Evolutionary conservation across 2,329 filamentous ascomycete species (phyloP), one percentile per base, ranked within the genome.

Genomic region (Dactylellina sp.): DNA sequence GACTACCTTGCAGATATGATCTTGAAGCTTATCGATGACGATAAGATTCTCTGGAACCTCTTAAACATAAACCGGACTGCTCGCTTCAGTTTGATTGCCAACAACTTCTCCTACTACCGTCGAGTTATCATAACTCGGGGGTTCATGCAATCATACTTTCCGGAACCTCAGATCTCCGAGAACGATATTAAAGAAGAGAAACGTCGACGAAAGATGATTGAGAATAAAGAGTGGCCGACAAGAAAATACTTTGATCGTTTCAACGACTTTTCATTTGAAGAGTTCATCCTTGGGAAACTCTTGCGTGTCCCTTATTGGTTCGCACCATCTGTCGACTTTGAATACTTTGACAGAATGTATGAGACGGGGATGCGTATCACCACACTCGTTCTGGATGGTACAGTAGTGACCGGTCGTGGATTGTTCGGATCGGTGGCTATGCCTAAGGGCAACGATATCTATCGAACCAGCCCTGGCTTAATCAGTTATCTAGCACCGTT

Each of bases 241-340:
- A 35, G 22, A 7, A 65, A 62, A 20, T 57, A 42, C 20, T 74
- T 74, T 24, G 61, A 61, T 3, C 61, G 70, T 4, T 74, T 74
- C 25, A 65, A 22, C 11, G 70, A 74, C 22, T 66, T 74, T 40
- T 37, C 56, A 20, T 66, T 74, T 14, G 70, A 74, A 18, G 61
- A 66, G 14, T 40, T 74, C 3, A 37, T 74, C 7, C 28, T 74
- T 9, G 20, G 40, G 3, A 74, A 74, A n/a, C 14, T 74, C 4
- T n/a, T 74, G n/a, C 39, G 59, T 2, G 40, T 62, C 1, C 70
- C 70, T 1, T 74, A 66, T 32, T 74, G 70, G 70, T 65, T 65
- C 9, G 18, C 53, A 6, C 61, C 70, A 18, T 18, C 47, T 12
- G 39, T 50, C 0, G 70, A 74, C n/a, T 40, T 9, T 9, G 37